Evolutionary conservation across 371 early-diverging fungal genomes (phyloP), one percentile per base, ranked within the genome.

Genomic region (Circinella minor): DNA sequence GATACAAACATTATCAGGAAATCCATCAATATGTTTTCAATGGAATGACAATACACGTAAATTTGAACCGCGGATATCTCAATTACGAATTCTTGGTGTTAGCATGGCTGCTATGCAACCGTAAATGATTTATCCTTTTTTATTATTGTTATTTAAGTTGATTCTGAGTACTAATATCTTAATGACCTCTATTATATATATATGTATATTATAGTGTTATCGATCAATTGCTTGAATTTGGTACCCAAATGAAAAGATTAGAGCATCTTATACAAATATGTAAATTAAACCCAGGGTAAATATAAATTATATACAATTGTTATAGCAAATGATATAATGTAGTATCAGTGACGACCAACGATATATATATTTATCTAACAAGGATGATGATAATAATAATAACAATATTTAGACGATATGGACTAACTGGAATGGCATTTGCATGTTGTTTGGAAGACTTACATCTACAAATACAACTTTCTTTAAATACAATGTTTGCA

Each of bases 341-440:
- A 2, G 2, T 27, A 27, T 27, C 27, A 27, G 27, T 27, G 27
- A 27, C 27, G 27, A 27, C 27, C 27, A 27, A 27, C 27, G 2
- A 27, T 43, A 43, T 43, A 43, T 43, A 43, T 43, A 43, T 27
- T 27, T 27, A 27, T 27, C 27, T 27, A 27, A 27, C 27, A 27
- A 27, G 27, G 27, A 43, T 43, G 43, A 43, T 43, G 6, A 9
- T 9, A 43, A 6, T 11, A 6, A 43, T 20, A 47, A 15, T 13
- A 48, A 47, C n/a, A 13, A 38, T 18, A 20, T 39, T 18, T 18
- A 85, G 85, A 1, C 72, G 61, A 9, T 81, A 82, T 66, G 81
- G 87, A 11, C 67, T 81, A 20, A 77, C 77, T 46, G 80, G 86
- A 1, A 71, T 81, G 8, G 86, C 87, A 3, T 87, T 87, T 65